Evolutionary conservation across 208 protist genomes (phyloP), one percentile per base, ranked within the genome.

Genomic region (Trypanosoma melophagium): DNA sequence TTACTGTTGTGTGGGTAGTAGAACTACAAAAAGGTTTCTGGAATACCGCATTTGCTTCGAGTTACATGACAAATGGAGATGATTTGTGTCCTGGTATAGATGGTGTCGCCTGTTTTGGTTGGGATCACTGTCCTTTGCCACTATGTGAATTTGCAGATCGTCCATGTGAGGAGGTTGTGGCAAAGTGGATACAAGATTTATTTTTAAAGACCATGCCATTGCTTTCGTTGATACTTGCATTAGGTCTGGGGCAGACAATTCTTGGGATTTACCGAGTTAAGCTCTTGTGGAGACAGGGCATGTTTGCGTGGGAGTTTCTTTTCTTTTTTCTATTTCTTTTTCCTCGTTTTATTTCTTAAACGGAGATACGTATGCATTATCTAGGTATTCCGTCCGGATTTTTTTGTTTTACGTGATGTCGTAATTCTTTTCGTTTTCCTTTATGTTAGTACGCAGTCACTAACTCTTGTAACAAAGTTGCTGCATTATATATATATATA

Each of bases 91-190:
- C 65, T 25, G 65, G 56, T 17, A 62, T 70, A 9, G 24, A 0
- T 28, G 52, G 44, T 50, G 53, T 14, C 56, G 41, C 38, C 28
- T 63, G 66, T 56, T 71, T 28, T 42, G 58, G 66, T 16, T 56
- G 56, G 66, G 66, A 71, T 31, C 17, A 38, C 21, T 57, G 66
- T 24, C 58, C 49, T 2, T 63, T 19, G 38, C 41, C 45, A 3
- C 5, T 28, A 1, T 62, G 58, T 47, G 40, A 44, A 17, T 40
- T 56, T 41, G 66, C 66, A 19, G 13, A 24, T 17, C 55, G 56
- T 31, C 56, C 49, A 13, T 62, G 58, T 41, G 45, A 16, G 17
- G 28, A n/a, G 8, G 47, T 61, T 25, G 45, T 55, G 3, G 7
- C 45, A 17, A 1, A 52, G 12, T 60, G 56, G 45, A 53, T 35